Evolutionary conservation across 257 asterid species (phyloP), one percentile per base, ranked within the genome.

Genomic region (Nicotiana sylvestris): DNA sequence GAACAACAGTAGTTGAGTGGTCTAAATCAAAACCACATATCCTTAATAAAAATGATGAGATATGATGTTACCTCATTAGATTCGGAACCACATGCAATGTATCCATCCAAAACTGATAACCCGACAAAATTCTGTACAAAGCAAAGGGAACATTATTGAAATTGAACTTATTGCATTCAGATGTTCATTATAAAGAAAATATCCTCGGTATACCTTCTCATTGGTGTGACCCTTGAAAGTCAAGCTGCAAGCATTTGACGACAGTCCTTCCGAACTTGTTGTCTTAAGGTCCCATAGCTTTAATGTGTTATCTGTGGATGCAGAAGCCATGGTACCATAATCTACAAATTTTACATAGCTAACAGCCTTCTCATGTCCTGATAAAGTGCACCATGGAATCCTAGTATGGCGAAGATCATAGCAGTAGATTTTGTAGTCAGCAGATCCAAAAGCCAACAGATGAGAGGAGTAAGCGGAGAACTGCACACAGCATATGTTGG

Each of bases 221-320:
- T 90, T 91, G 5, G 86, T 72, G 76, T 90, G 93, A 11, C 93
- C 95, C 30, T 61, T 85, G 25, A 87, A 83, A 35, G 92, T 91
- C 78, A 83, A 82, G 43, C 16, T 78, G 82, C 92, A 89, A 76
- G 95, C 90, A 66, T 87, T 81, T 12, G 84, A 53, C 18, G 93
- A 90, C 18, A 85, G 27, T 2, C 88, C 87, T 1, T 84, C 87
- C 51, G 81, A 83, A 78, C 80, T 82, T 2, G 93, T 85, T 78
- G 82, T 89, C 29, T 81, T 90, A 43, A 91, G 90, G 79, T 91
- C 92, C 93, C 93, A 91, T 21, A 86, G 87, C 86, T 91, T 91
- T 62, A 91, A 77, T 0, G 91, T 86, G 82, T 72, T 85, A 81
- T 90, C 95, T 9, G 85, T 87, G 33, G 95, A 88, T 55, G 95